phyloP scores from a whole-genome alignment of 1,139 yeast genomes.

The Geotrichum bryndzae region DNA sequence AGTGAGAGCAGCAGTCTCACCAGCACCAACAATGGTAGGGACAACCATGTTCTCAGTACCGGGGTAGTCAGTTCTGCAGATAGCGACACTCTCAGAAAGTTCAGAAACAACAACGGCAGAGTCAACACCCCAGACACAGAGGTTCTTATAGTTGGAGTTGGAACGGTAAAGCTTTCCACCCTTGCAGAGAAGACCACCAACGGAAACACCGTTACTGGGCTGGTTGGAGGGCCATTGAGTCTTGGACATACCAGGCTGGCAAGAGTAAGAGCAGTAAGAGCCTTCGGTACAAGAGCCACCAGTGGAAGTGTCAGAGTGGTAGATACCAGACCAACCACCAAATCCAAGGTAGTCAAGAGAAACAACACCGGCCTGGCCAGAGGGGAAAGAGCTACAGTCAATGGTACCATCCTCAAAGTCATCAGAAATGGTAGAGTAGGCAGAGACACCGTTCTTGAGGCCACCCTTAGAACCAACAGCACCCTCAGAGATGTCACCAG shows the following conservation, averaged over 20 bases:
- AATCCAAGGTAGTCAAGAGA: slow-evolving; percentile 71
- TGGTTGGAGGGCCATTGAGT: slow-evolving; percentile 91
- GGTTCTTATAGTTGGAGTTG: slow-evolving; percentile 52
- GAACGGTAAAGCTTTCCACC: slow-evolving; percentile 73
- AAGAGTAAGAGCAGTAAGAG: slow-evolving; percentile 90
- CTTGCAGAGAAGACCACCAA: slow-evolving; percentile 84
- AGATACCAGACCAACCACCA: slow-evolving; percentile 91
- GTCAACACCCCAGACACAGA: slow-evolving; percentile 80
- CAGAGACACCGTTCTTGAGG: slow-evolving; percentile 39
- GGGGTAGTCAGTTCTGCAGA: slow-evolving; percentile 98
- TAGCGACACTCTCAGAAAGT: slow-evolving; percentile 60
- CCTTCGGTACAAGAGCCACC: slow-evolving; percentile 83
- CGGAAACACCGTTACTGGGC: slow-evolving; percentile 80
- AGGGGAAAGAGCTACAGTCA: slow-evolving; percentile 74
- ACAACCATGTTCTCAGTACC: slow-evolving; percentile 97
- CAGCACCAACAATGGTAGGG: slow-evolving; percentile 76
- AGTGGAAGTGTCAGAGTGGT: slow-evolving; percentile 57
- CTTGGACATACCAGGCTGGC: slow-evolving; percentile 95
- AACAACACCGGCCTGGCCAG: slow-evolving; percentile 79
- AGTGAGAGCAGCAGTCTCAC: slow-evolving; percentile 58
- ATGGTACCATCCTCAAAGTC: slow-evolving; percentile 75
- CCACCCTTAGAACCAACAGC: slow-evolving; percentile 27
- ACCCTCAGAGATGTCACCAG: slow-evolving; percentile 26
- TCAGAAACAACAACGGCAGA: slow-evolving; percentile 65
- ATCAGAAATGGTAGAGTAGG: slow-evolving; percentile 48